These are phyloP conservation scores for Platismatia glauca DNA, from an alignment of 495 filamentous ascomycete species.

Conservation along the genomic window DNA sequence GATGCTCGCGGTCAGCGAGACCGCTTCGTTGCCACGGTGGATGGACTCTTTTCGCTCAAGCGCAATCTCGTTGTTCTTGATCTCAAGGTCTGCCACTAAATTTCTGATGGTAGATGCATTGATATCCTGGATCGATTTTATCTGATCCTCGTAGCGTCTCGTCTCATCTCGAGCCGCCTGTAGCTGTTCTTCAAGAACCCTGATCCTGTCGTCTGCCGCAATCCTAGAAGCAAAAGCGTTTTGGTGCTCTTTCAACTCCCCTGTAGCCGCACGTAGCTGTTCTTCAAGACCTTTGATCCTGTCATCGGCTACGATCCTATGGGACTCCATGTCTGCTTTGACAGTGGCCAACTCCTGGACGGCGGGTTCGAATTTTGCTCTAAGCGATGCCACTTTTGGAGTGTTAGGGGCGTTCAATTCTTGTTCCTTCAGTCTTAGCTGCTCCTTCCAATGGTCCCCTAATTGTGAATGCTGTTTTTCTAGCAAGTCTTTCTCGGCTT, in stretches of 20 bases:
- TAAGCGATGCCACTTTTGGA: neutral
- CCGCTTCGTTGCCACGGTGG: conserved; percentile 28
- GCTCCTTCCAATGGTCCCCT: conserved; percentile 8
- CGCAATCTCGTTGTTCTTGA: conserved; percentile 11
- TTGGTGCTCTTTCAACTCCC: neutral
- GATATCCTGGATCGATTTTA: conserved; percentile 5
- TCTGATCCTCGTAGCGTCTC: neutral
- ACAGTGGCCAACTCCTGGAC: neutral
- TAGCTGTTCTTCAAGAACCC: conserved; percentile 1
- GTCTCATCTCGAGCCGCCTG: conserved; percentile 5
- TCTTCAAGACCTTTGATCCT: conserved; percentile 4
- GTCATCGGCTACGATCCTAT: conserved; percentile 31
- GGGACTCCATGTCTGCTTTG: conserved; percentile 26
- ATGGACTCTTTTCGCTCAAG: conserved; percentile 31
- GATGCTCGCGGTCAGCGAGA: conserved; percentile 35
- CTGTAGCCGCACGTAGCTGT: conserved; percentile 4
- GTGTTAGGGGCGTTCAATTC: neutral
- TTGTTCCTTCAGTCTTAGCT: conserved; percentile 9
- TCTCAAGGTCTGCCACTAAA: conserved; percentile 14
- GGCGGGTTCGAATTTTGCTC: neutral
- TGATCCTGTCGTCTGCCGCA: conserved; percentile 22
- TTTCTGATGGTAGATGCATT: conserved; percentile 1
- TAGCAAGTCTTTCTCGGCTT: neutral
- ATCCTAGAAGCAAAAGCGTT: conserved; percentile 30
- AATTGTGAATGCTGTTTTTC: conserved; percentile 6